Evolutionary conservation across 1,284 basidiomycete genomes (phyloP), one percentile per base, ranked within the genome.

Genomic region (Peniophora sp.): DNA sequence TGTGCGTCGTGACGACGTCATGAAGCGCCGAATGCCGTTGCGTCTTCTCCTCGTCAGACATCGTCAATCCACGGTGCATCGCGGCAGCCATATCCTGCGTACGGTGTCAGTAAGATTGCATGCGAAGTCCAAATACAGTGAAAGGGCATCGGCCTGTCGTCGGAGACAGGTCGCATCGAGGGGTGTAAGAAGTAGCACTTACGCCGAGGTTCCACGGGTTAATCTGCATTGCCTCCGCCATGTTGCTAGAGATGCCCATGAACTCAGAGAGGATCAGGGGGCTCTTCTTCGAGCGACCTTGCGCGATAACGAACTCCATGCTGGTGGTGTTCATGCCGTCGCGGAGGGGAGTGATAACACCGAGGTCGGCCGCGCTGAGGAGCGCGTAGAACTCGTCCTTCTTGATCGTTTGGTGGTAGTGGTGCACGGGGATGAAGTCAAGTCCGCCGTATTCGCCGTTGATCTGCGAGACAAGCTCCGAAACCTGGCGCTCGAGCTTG

Each of bases 251-350:
- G 56, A 97, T 97, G 22, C 97, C 96, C 83, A 97, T 98, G 65
- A 99, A 99, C 70, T 99, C 96, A 62, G 89, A 93, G 44, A 99
- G 74, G 51, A 99, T 89, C 50, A 96, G 80, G 0, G 89, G 93
- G 50, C 87, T 91, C 69, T 84, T 85, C 64, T 84, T 83, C 46
- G 82, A 88, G 57, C 76, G 78, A 59, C 89, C 79, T 70, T 99
- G 96, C 50, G 93, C 94, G 54, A 98, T 87, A 46, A 97, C 90
- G 68, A 92, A 98, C 70, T 98, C 96, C 95, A 98, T 98, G 47
- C 83, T 87, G 0, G 94, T 98, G 9, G 97, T 98, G 76, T 99
- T 98, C 96, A 99, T 98, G 9, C 96, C 96, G 63, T 99, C 96
- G 24, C 96, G 84, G 6, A 98, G 79, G 0, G 93, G 93, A 0